Evolutionary conservation across 345 rosid species (phyloP).

Genomic region (Eucalyptus curtisii): DNA sequence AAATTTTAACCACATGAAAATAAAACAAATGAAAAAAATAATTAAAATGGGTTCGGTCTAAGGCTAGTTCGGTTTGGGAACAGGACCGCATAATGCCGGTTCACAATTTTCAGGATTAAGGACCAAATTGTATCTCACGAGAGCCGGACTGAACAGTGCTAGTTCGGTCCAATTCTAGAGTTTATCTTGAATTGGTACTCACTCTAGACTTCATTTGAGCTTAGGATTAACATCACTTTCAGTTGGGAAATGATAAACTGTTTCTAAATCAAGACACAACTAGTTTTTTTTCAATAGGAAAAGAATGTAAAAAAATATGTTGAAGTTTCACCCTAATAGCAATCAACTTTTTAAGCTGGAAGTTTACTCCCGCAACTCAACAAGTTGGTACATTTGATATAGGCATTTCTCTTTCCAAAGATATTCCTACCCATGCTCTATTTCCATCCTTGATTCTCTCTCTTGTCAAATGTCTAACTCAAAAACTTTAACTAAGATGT

Average conservation of each 20-base stretch:
- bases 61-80: rapidly evolving
- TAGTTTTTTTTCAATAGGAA: not conserved
- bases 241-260: not conserved
- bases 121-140: not conserved
- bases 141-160: not conserved
- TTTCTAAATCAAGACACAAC: not conserved
- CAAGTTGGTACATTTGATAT: not conserved
- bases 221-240: not conserved
- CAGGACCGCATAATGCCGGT: rapidly evolving
- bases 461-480: not conserved
- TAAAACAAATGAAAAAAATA: not conserved
- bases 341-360: not conserved
- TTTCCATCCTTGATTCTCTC: not conserved
- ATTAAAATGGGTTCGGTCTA: not conserved
- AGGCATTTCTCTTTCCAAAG: not conserved
- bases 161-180: not conserved
- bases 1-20: not conserved
- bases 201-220: not conserved
- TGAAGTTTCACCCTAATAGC: not conserved
- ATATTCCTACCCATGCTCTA: not conserved
- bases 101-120: not conserved
- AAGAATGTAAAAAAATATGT: not conserved
- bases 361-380: not conserved
- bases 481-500: not conserved
- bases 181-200: not conserved